phyloP scores from a whole-genome alignment of 805 yeast genomes.

The Cyberlindnera euphorbiiphila region DNA sequence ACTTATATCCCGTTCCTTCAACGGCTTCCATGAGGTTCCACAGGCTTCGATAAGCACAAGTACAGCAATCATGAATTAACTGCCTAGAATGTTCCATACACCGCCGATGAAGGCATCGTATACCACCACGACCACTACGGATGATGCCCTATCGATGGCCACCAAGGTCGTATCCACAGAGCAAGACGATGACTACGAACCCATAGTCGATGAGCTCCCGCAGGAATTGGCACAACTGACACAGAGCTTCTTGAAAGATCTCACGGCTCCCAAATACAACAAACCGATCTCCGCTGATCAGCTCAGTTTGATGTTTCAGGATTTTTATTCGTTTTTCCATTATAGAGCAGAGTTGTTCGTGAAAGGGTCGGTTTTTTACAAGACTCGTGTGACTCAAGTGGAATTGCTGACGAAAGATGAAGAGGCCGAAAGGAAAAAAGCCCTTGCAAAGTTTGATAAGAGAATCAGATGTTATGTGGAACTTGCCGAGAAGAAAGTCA shows the following conservation, averaged over 20 bases:
- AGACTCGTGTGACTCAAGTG: background rate
- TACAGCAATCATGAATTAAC: too few relatives aligned
- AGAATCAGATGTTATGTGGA: constrained; percentile 15
- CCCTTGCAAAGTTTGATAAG: constrained; percentile 3
- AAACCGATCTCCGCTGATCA: constrained; percentile 22
- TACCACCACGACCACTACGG: constrained; percentile 7
- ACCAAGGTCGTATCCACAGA: background rate
- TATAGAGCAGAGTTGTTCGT: constrained; percentile 13
- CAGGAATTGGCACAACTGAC: constrained; percentile 14
- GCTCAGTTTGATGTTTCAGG: constrained; percentile 19
- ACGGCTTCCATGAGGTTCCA: too few relatives aligned
- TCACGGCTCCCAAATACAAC: constrained; percentile 22
- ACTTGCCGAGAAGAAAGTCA: constrained; percentile 18
- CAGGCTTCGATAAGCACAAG: too few relatives aligned
- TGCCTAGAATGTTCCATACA: constrained; percentile 16
- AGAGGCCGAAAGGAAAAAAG: constrained; percentile 3
- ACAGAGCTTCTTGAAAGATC: constrained; percentile 18
- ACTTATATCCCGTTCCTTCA: too few relatives aligned
- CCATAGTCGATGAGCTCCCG: constrained; percentile 5
- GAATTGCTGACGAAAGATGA: constrained; percentile 14
- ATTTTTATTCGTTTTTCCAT: constrained; percentile 19
- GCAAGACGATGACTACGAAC: background rate
- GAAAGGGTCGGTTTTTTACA: constrained; percentile 14
- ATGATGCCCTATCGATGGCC: constrained; percentile 5
- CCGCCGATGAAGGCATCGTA: constrained; percentile 11